phyloP scores from a whole-genome alignment of 352 stramenopile genomes.

The Pythium coloratum region DNA sequence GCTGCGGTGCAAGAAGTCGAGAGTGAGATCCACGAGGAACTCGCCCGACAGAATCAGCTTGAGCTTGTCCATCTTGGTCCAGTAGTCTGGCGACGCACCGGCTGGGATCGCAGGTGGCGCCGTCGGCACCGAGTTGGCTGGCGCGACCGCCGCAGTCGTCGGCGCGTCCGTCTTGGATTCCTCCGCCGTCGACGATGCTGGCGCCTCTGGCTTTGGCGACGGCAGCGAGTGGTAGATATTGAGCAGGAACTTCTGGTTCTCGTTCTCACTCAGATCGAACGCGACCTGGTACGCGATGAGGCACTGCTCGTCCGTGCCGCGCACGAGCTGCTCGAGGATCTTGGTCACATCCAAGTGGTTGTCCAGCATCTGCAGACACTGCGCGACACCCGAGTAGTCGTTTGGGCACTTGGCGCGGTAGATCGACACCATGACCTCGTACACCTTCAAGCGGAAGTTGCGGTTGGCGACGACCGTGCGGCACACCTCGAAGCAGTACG shows the following conservation, averaged over 20 bases:
- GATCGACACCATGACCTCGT: conserved; percentile 89
- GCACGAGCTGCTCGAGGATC: conserved; percentile 88
- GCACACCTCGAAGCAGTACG: conserved; percentile 94
- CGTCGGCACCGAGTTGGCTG: conserved; percentile 17
- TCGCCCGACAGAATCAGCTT: conserved; percentile 85
- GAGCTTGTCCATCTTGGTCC: conserved; percentile 81
- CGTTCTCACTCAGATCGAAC: conserved; percentile 98
- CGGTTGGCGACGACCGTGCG: conserved; percentile 92
- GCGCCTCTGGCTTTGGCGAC: conserved; percentile 39
- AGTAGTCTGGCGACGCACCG: conserved; percentile 72
- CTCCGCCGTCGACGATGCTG: conserved; percentile 29
- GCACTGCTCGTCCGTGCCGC: conserved; percentile 60
- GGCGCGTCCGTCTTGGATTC: conserved; percentile 43
- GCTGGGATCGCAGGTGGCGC: conserved; percentile 37
- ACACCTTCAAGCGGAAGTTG: conserved; percentile 94
- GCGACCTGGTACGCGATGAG: conserved; percentile 97
- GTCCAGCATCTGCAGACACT: conserved; percentile 90
- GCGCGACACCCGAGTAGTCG: conserved; percentile 77
- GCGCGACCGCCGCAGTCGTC: conserved; percentile 16
- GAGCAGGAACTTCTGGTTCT: conserved; percentile 97
- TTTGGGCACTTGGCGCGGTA: conserved; percentile 62
- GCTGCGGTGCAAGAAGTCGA: conserved; percentile 93
- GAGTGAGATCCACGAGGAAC: conserved; percentile 92
- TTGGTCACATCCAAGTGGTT: conserved; percentile 81
- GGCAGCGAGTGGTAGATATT: conserved; percentile 89